Base-by-base conservation (phyloP, 2,329 filamentous ascomycete genomes). In the Simplicillium aogashimaense region DNA sequence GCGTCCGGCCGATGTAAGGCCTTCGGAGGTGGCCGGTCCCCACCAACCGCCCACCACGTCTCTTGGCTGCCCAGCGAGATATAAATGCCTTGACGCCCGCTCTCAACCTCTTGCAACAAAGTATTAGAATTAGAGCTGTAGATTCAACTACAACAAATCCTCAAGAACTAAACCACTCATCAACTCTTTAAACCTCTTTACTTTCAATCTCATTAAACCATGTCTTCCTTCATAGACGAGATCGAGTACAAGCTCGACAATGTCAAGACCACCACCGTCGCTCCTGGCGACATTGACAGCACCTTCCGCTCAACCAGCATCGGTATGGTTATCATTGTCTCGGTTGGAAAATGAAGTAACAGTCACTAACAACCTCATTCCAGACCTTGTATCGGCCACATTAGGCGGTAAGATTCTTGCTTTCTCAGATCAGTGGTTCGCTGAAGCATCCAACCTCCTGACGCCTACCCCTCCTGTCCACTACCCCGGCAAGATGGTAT, bases 351-450 rank as follows among this genome's bases (percentile, higher is more conserved):
- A 32, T n/a, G 5, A n/a, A 5, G 30, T 32, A 6, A 6, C 4
- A 32, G 6, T 13, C 36, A 15, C 25, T 40, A 17, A 32, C 29
- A 25, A 28, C 15, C 28, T 5, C 20, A 25, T 7, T 34, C 14
- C 45, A 81, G 78, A 82, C 53, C 64, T 83, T 37, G 60, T 80
- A 41, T 82, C 77, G 33, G 69, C 70, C 7, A 64, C 73, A 7
- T 59, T 83, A 35, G 79, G 77, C 45, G 77, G 78, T 43, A 78
- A 74, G 56, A 65, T 83, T 42, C 67, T 83, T 14, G 81, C 68
- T 42, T 79, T 72, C 57, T 83, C 78, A 37, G 75, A 83, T 54
- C 66, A 83, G 60, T 83, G 76, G 76, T 83, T 83, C 53, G 79
- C 78, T 34, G 74, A 79, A 49, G 78, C 79, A 16, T 53, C 64